These are phyloP conservation scores for Sporothrix pallida DNA, from an alignment of 2,329 filamentous ascomycete genomes.

Conservation along the genomic window DNA sequence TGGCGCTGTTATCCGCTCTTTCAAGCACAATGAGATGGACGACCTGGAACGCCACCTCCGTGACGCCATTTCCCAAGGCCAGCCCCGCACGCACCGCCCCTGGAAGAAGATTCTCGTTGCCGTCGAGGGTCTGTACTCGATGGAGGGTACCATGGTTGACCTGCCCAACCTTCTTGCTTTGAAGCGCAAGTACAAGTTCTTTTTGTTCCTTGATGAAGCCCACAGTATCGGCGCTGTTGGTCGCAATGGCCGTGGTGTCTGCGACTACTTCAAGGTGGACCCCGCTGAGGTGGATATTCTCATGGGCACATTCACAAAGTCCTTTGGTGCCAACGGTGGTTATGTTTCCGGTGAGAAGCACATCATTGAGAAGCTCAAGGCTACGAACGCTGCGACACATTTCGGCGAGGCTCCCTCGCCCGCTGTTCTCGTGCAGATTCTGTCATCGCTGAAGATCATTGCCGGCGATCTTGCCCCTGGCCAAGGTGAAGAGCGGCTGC, in stretches of 20 bases:
- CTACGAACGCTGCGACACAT: conserved; percentile 82
- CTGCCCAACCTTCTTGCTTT: conserved; percentile 85
- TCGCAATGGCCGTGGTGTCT: conserved; percentile 86
- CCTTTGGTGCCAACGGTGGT: conserved; percentile 96
- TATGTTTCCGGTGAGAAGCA: conserved; percentile 89
- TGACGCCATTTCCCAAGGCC: conserved; percentile 93
- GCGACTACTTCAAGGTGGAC: conserved; percentile 95
- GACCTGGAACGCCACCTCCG: conserved; percentile 85
- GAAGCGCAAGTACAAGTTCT: conserved; percentile 96
- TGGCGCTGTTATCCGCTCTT: conserved; percentile 91
- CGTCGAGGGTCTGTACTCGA: conserved; percentile 96
- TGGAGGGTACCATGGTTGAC: conserved; percentile 99
- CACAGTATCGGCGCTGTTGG: conserved; percentile 95
- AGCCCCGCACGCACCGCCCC: conserved; percentile 95
- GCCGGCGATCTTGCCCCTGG: conserved; percentile 84
- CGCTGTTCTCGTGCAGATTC: conserved; percentile 88
- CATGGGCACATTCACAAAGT: conserved; percentile 98
- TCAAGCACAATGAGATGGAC: conserved; percentile 96
- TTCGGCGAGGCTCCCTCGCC: conserved; percentile 89
- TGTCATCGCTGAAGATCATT: conserved; percentile 85
- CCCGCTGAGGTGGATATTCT: conserved; percentile 88
- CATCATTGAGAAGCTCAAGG: conserved; percentile 89
- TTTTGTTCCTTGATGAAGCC: conserved; percentile 93
- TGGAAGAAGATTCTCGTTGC: conserved; percentile 99
- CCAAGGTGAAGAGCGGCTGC: conserved; percentile 92